phyloP scores from a whole-genome alignment of 371 early-diverging fungal genomes.

The Coemansia sp. region DNA sequence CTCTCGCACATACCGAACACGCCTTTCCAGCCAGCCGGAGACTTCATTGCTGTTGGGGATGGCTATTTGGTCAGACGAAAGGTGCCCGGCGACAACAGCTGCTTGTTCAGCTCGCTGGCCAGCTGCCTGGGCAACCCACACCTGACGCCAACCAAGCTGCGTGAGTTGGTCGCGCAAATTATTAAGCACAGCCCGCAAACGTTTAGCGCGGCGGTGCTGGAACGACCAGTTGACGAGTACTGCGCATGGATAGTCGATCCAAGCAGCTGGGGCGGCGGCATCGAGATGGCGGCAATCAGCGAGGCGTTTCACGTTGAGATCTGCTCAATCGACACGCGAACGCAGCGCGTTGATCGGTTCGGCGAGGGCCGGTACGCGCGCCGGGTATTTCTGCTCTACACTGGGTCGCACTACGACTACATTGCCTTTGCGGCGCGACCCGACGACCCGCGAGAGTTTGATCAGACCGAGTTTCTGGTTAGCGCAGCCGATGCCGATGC shows the following conservation, averaged over 20 bases:
- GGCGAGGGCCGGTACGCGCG: conserved; percentile 46
- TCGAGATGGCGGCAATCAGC: conserved; percentile 57
- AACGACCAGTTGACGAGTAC: conserved; percentile 50
- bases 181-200: conserved; percentile 45
- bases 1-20: not conserved
- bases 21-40: not conserved
- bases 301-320: conserved; percentile 55
- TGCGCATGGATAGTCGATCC: conserved; percentile 56
- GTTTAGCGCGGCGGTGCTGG: conserved; percentile 58
- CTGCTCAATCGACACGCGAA: conserved; percentile 58
- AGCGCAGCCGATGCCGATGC: conserved; percentile 24
- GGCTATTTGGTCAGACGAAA: conserved; percentile 28
- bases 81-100: conserved; percentile 63
- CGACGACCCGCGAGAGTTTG: conserved; percentile 52
- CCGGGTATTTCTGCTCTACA: conserved; percentile 55
- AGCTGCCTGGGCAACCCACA: conserved; percentile 1
- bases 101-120: conserved; percentile 55
- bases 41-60: conserved; percentile 2
- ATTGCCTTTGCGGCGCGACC: conserved; percentile 51
- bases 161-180: conserved; percentile 39
- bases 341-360: conserved; percentile 55
- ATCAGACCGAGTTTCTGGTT: conserved; percentile 56
- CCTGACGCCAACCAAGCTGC: conserved; percentile 14
- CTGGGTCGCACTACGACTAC: conserved; percentile 69
- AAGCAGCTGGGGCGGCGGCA: conserved; percentile 69